phyloP scores from a whole-genome alignment of 768 basidiomycete genomes.

The Hygrophoropsis aurantiaca region DNA sequence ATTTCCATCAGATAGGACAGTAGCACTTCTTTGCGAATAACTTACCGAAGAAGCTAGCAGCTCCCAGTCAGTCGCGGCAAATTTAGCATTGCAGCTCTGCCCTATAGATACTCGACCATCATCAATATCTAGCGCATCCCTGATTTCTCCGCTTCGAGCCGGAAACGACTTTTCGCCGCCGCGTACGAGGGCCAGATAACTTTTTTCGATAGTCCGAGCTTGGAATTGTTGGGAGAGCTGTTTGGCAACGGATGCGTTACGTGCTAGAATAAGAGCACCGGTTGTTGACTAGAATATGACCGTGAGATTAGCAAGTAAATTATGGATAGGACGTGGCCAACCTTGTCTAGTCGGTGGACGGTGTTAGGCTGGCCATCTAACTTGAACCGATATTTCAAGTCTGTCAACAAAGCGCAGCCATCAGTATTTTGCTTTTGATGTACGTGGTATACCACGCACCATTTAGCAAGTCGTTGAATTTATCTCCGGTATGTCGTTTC shows the following conservation, averaged over 20 bases:
- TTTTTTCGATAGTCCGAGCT: slow-evolving; percentile 47
- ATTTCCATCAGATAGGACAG: slow-evolving; percentile 24
- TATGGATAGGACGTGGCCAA: slow-evolving; percentile 17
- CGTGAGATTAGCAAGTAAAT: not conserved
- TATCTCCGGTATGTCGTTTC: slow-evolving; percentile 22
- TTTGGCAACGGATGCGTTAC: slow-evolving; percentile 40
- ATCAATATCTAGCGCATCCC: slow-evolving; percentile 38
- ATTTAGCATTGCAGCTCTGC: slow-evolving; percentile 28
- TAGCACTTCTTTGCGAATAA: slow-evolving; percentile 4
- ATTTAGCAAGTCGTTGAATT: slow-evolving; percentile 37
- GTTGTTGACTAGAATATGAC: slow-evolving; percentile 51
- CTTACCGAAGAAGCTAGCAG: slow-evolving; percentile 58
- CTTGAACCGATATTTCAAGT: slow-evolving; percentile 29
- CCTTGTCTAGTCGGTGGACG: slow-evolving; percentile 71
- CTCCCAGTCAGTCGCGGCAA: slow-evolving; percentile 52
- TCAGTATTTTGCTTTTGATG: slow-evolving; percentile 3
- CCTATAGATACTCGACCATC: slow-evolving; percentile 46
- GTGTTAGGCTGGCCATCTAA: slow-evolving; percentile 41
- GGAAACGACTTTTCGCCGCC: slow-evolving; percentile 49
- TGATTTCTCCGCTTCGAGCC: slow-evolving; percentile 40
- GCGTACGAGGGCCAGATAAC: slow-evolving; percentile 64
- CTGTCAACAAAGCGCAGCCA: slow-evolving; percentile 12
- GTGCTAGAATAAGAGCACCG: slow-evolving; percentile 58
- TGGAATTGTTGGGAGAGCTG: slow-evolving; percentile 58
- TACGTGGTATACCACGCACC: slow-evolving; percentile 23